A percentile compares a stretch with the other conserved stretches of the same genome.
phyloP scores from a whole-genome alignment of 164 flowering plant species.

The Macadamia integrifolia region DNA sequence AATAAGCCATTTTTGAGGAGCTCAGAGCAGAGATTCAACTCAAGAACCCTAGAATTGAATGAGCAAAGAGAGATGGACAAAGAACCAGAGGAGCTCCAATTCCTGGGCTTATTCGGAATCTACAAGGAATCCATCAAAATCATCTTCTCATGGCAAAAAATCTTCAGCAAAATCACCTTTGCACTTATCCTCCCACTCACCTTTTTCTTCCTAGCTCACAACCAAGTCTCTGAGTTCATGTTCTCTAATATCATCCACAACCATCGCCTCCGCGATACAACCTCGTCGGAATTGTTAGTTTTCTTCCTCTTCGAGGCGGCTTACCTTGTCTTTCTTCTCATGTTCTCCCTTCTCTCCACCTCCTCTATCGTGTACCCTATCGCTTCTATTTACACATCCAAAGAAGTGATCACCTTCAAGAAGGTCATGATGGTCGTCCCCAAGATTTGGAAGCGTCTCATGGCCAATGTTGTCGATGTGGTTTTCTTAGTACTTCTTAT shows the following conservation, averaged over 20 bases:
- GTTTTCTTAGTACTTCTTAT: constrained; percentile 10
- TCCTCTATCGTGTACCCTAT: constrained; percentile 44
- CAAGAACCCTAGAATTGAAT: no score
- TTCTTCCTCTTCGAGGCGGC: constrained; percentile 26
- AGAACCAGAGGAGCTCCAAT: constrained; percentile 48
- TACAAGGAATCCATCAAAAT: constrained; percentile 37
- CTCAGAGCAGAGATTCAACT: no score
- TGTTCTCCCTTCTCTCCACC: constrained; percentile 37
- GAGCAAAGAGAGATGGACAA: constrained; percentile 24
- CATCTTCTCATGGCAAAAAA: constrained; percentile 29
- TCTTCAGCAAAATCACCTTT: constrained; percentile 49
- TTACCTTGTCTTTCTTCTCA: constrained; percentile 24
- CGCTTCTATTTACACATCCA: constrained; percentile 40
- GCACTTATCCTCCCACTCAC: constrained; percentile 62
- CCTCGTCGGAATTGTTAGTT: constrained; percentile 25
- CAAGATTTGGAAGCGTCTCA: constrained; percentile 51
- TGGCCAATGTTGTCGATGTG: constrained; percentile 25
- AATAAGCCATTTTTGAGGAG: no score
- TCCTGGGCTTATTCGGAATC: constrained; percentile 36
- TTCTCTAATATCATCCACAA: constrained; percentile 22
- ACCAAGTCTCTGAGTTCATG: constrained; percentile 31
- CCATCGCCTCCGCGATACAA: constrained; percentile 6
- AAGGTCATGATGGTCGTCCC: constrained; percentile 47
- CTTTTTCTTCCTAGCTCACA: constrained; percentile 47
- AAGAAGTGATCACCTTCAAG: constrained; percentile 25